Evolutionary conservation across 805 yeast genomes (phyloP).

Genomic region (Candida endomychidarum): DNA sequence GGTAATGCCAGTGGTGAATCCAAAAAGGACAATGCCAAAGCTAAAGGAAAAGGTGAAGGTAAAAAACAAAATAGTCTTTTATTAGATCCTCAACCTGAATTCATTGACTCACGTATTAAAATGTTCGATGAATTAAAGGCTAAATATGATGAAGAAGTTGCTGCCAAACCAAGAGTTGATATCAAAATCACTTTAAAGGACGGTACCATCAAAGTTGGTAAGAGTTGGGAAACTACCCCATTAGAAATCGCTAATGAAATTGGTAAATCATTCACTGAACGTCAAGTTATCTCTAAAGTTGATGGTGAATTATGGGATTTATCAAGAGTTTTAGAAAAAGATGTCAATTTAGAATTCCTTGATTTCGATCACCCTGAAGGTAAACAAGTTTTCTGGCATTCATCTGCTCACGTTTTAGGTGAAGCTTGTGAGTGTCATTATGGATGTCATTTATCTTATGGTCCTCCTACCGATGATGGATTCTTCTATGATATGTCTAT

Average conservation of each 20-base stretch:
- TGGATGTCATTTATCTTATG: slow-evolving; percentile 84
- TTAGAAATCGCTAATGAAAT: slow-evolving; percentile 78
- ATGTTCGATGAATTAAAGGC: slow-evolving; percentile 79
- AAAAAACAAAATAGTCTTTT: slow-evolving; percentile 39
- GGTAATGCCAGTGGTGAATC: slow-evolving; percentile 16
- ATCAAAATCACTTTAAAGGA: slow-evolving; percentile 84
- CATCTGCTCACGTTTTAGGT: slow-evolving; percentile 96
- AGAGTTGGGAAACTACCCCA: slow-evolving; percentile 89
- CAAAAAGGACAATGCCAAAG: slow-evolving; percentile 22
- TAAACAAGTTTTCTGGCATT: slow-evolving; percentile 96
- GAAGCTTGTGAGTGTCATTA: slow-evolving; percentile 96
- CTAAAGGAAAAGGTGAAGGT: too few relatives aligned
- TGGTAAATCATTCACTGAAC: slow-evolving; percentile 84
- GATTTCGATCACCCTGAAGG: slow-evolving; percentile 96
- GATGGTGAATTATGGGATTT: slow-evolving; percentile 93
- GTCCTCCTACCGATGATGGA: slow-evolving; percentile 98
- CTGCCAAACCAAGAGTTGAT: slow-evolving; percentile 54
- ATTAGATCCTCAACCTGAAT: slow-evolving; percentile 79
- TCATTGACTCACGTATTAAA: slow-evolving; percentile 73
- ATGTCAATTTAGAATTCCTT: slow-evolving; percentile 69
- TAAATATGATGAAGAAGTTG: slow-evolving; percentile 70
- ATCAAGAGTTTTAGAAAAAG: slow-evolving; percentile 85
- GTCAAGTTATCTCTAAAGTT: slow-evolving; percentile 88
- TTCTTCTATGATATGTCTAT: slow-evolving; percentile 96
- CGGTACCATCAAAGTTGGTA: slow-evolving; percentile 76